Evolutionary conservation across 495 filamentous ascomycete species (phyloP).

Genomic region (Aspergillus homomorphus): DNA sequence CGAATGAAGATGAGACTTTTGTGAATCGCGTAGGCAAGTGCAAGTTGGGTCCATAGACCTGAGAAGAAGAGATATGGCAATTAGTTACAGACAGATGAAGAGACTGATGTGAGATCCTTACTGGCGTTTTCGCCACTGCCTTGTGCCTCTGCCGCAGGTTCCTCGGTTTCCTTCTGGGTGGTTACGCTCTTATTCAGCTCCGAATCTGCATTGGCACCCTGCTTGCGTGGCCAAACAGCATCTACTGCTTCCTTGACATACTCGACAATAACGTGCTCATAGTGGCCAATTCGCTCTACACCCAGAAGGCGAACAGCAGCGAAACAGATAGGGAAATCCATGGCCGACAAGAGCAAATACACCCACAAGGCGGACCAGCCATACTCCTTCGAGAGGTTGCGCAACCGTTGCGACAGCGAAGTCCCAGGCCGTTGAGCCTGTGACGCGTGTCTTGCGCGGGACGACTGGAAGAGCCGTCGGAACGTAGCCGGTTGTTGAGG

Average conservation of each 20-base stretch:
- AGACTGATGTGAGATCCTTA: slow-evolving; percentile 33
- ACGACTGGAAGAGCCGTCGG: slow-evolving; percentile 31
- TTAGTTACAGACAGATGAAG: slow-evolving; percentile 1
- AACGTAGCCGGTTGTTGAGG: slow-evolving; percentile 12
- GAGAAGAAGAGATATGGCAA: neutral
- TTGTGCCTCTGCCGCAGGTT: slow-evolving; percentile 25
- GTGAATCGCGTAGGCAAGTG: slow-evolving; percentile 93
- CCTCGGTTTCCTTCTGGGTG: slow-evolving; percentile 32
- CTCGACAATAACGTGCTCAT: slow-evolving; percentile 47
- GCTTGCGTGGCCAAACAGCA: slow-evolving; percentile 27
- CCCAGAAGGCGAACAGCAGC: slow-evolving; percentile 77
- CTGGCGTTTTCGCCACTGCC: slow-evolving; percentile 40
- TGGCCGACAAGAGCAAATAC: slow-evolving; percentile 73
- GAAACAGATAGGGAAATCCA: slow-evolving; percentile 97
- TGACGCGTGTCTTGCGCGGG: slow-evolving; percentile 14
- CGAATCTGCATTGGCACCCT: slow-evolving; percentile 14
- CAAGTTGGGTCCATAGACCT: slow-evolving; percentile 86
- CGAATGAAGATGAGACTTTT: slow-evolving; percentile 97
- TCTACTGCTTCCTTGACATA: slow-evolving; percentile 31
- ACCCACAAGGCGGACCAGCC: slow-evolving; percentile 93
- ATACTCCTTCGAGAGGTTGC: slow-evolving; percentile 87
- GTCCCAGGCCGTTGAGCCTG: slow-evolving; percentile 31
- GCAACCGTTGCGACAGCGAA: slow-evolving; percentile 66
- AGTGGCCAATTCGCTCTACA: slow-evolving; percentile 75
- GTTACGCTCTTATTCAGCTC: slow-evolving; percentile 19